Evolutionary conservation across 2,329 filamentous ascomycete genomes (phyloP), one percentile per base, ranked within the genome.

Genomic region (Verticillium klebahnii): DNA sequence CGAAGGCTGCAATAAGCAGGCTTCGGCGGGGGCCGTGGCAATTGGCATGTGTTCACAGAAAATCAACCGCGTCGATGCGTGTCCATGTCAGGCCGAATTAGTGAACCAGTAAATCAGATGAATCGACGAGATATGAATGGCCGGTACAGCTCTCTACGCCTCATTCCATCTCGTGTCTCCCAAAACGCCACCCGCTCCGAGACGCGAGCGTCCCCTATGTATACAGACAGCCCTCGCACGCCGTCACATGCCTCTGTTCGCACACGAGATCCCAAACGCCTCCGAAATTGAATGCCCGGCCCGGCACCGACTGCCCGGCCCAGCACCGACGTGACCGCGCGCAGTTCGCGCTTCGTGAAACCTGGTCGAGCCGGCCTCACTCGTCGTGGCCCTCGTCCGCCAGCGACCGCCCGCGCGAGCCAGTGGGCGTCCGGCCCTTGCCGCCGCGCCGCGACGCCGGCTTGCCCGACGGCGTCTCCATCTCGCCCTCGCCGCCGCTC

Each of bases 401-500:
- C 40, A 52, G 45, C 17, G 45, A 50, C 45, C 45, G 45, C 8
- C 45, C 45, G 9, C 45, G n/a, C 45, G 45, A 50, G 45, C 45
- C 45, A 19, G 45, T 50, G 9, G 45, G 45, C 29, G 39, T 31
- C 25, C 57, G 57, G 40, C 57, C 40, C 39, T 40, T 59, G 31
- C 39, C 57, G 15, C 23, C 57, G 29, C 23, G 36, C 40, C 54
- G 54, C 32, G 40, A 50, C 7, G 32, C 34, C 3, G 37, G 25
- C 57, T 40, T 52, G 25, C 29, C 45, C 11, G 57, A 34, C 39
- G 57, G 57, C 29, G 57, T 59, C 15, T 40, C 31, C 15, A 59
- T 19, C 37, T 59, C 57, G 15, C 62, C 75, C 36, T 74, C 77
- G 32, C 68, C 74, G 57, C 83, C 81, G 67, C 83, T 85, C 78